Conservation (phyloP, 2,329 filamentous ascomycete species). For the Magnaporthiopsis incrustans region DNA sequence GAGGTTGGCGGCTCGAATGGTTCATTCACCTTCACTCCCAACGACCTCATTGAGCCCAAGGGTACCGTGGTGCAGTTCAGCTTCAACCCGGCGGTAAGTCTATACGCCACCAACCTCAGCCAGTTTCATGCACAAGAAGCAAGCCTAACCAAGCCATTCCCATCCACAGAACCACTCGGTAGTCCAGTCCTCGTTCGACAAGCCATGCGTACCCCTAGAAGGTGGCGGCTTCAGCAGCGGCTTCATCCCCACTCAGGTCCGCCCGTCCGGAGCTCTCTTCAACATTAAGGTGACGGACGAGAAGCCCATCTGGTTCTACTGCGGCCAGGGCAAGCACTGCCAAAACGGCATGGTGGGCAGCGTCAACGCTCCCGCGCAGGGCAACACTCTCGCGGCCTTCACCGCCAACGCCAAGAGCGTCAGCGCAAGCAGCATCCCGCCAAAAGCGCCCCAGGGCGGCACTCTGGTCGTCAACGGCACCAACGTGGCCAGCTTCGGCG, state of each 20-base stretch:
- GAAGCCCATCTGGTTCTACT: conserved; percentile 31
- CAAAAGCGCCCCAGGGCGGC: conserved; percentile 25
- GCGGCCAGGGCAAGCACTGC: conserved; percentile 24
- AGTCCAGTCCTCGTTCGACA: conserved; percentile 29
- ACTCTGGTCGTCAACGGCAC: conserved; percentile 25
- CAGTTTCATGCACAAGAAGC: no score
- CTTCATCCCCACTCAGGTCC: conserved; percentile 26
- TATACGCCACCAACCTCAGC: no score
- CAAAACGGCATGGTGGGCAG: conserved; percentile 38
- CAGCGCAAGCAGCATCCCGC: conserved; percentile 24
- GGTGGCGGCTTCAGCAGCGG: conserved; percentile 29
- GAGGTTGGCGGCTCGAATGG: conserved; percentile 24
- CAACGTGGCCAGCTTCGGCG: conserved; percentile 19
- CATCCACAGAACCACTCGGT: conserved; percentile 26
- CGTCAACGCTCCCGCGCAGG: conserved; percentile 30
- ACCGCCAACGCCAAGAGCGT: conserved; percentile 23
- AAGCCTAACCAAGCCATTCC: background rate
- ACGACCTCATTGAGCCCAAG: conserved; percentile 24
- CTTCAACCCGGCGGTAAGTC: conserved; percentile 24
- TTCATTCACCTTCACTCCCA: conserved; percentile 23
- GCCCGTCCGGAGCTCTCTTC: conserved; percentile 24
- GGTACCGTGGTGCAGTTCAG: conserved; percentile 26
- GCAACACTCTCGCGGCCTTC: conserved; percentile 32
- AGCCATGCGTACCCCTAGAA: conserved; percentile 30
- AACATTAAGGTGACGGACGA: conserved; percentile 22